Conservation (phyloP, 495 filamentous ascomycete genomes). For the Penicillium robsamsonii region DNA sequence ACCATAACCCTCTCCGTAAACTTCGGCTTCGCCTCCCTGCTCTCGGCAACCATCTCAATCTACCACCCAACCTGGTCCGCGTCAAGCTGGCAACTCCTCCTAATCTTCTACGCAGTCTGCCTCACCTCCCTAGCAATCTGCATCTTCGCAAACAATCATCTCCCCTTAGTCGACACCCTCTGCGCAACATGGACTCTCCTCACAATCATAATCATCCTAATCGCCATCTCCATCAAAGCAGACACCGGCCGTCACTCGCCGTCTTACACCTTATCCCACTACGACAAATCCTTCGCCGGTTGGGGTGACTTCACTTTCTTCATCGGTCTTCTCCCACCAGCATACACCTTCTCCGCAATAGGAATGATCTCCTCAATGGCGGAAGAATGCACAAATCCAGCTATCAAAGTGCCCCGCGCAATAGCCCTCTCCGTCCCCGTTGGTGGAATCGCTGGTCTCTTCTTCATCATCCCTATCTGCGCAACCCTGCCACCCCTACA, state of each 20-base stretch:
- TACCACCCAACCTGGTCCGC: slow-evolving; percentile 56
- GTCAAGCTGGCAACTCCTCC: slow-evolving; percentile 55
- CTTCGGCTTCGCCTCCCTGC: slow-evolving; percentile 61
- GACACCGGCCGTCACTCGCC: slow-evolving; percentile 42
- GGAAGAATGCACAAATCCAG: slow-evolving; percentile 46
- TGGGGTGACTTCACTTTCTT: slow-evolving; percentile 51
- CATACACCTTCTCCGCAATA: slow-evolving; percentile 51
- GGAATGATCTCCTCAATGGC: slow-evolving; percentile 55
- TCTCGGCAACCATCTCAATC: slow-evolving; percentile 55
- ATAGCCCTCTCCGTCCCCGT: slow-evolving; percentile 44
- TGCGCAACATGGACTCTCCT: slow-evolving; percentile 42
- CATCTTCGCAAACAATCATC: slow-evolving; percentile 53
- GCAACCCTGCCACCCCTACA: slow-evolving; percentile 44
- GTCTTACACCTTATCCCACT: slow-evolving; percentile 43
- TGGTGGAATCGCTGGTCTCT: slow-evolving; percentile 42
- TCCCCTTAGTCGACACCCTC: slow-evolving; percentile 54
- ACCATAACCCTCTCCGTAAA: slow-evolving; percentile 68
- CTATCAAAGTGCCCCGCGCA: slow-evolving; percentile 45
- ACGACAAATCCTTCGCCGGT: slow-evolving; percentile 48
- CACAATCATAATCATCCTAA: slow-evolving; percentile 41
- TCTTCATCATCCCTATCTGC: slow-evolving; percentile 50
- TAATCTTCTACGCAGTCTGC: slow-evolving; percentile 59
- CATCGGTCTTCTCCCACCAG: slow-evolving; percentile 51
- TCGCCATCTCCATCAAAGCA: slow-evolving; percentile 42
- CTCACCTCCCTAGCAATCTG: slow-evolving; percentile 55